Conservation (phyloP, 148 eudicot species). For the Rhododendron mucronatum region DNA sequence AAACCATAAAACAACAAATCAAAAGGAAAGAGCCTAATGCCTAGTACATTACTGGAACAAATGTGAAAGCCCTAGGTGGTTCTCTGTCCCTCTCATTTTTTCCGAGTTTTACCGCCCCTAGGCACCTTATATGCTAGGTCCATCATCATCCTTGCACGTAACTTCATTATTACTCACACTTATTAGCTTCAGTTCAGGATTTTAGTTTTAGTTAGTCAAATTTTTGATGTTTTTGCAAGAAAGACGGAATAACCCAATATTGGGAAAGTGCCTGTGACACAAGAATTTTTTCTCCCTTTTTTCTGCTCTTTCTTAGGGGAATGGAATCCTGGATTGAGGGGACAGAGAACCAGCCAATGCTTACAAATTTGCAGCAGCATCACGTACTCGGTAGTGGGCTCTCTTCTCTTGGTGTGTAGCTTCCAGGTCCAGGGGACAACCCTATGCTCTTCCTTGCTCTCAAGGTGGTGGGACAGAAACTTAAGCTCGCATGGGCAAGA, state of each 20-base stretch:
- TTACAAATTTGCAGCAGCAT: constrained; percentile 7
- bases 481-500: not conserved
- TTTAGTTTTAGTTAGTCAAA: not conserved
- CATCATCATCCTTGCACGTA: no score
- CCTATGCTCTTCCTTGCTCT: not conserved
- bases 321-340: not conserved
- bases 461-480: not conserved
- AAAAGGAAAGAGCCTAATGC: not conserved
- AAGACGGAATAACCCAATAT: not conserved
- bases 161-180: not conserved
- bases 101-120: not conserved
- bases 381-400: not conserved
- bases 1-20: not conserved
- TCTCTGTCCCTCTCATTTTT: not conserved
- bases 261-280: not conserved
- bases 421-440: constrained; percentile 3
- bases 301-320: not conserved
- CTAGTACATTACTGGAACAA: not conserved
- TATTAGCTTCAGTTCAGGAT: not conserved
- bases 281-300: not conserved
- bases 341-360: constrained; percentile 2
- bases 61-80: constrained; percentile 3
- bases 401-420: not conserved
- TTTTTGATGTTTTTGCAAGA: not conserved
- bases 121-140: not conserved